phyloP scores from a whole-genome alignment of 805 yeast species.

The Alloascoidea africana region DNA sequence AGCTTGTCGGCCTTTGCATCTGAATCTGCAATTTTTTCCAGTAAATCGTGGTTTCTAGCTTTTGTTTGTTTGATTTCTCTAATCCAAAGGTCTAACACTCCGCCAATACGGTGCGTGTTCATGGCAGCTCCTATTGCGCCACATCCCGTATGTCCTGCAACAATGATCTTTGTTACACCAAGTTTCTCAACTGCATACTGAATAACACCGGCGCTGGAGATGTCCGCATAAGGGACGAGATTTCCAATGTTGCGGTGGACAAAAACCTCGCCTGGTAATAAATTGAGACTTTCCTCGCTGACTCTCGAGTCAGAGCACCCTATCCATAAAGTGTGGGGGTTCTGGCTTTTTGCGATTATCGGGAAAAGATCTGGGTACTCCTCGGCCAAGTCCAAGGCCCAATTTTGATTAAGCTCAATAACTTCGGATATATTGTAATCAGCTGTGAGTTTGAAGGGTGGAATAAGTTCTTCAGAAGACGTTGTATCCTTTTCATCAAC shows the following conservation, averaged over 20 bases:
- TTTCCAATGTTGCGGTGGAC: slow-evolving; percentile 84
- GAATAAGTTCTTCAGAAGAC: too few relatives aligned
- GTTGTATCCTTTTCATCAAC: too few relatives aligned
- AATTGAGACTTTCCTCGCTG: slow-evolving; percentile 59
- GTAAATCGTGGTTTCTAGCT: slow-evolving; percentile 35
- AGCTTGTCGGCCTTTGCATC: slow-evolving; percentile 42
- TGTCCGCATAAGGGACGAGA: slow-evolving; percentile 49
- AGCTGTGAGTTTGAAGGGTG: too few relatives aligned
- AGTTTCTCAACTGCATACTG: slow-evolving; percentile 82
- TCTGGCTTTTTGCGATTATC: slow-evolving; percentile 63
- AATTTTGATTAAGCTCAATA: slow-evolving; percentile 24
- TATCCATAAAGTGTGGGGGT: slow-evolving; percentile 89
- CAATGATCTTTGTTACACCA: slow-evolving; percentile 64
- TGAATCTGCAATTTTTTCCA: slow-evolving; percentile 35
- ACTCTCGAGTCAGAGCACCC: slow-evolving; percentile 91
- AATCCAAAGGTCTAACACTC: slow-evolving; percentile 60
- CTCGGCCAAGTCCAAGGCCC: slow-evolving; percentile 29
- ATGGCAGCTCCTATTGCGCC: slow-evolving; percentile 80
- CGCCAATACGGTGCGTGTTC: slow-evolving; percentile 46
- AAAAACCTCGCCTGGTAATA: slow-evolving; percentile 86
- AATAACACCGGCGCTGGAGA: slow-evolving; percentile 59
- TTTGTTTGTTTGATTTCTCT: slow-evolving; percentile 50
- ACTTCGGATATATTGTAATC: too few relatives aligned
- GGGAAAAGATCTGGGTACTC: slow-evolving; percentile 45
- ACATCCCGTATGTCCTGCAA: slow-evolving; percentile 92